Percentiles rank a stretch among this genome's conserved stretches.
Conservation (phyloP, 208 protist genomes). For the Crithidia fasciculata region DNA sequence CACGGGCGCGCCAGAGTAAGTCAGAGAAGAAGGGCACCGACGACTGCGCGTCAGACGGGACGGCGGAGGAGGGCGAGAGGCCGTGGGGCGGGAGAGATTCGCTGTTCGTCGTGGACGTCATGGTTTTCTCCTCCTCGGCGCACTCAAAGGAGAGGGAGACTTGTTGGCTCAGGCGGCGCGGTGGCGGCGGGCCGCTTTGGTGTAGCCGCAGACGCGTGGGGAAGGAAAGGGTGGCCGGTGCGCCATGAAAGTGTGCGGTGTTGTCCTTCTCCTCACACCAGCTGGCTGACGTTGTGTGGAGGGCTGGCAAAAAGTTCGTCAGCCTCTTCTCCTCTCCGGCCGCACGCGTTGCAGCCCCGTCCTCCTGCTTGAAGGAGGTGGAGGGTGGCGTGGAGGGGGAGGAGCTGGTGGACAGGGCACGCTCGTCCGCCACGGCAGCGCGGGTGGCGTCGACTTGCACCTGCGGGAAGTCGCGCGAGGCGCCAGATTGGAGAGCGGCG, state of each 20-base stretch:
- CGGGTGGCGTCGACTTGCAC: neutral
- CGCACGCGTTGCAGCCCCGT: too few relatives aligned
- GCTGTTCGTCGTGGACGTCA: neutral
- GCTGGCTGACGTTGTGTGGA: neutral
- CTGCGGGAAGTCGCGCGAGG: neutral
- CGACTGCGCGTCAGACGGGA: conserved; percentile 3
- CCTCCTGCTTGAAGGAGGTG: too few relatives aligned
- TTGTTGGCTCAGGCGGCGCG: conserved; percentile 8
- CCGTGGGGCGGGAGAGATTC: conserved; percentile 11
- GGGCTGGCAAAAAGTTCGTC: neutral
- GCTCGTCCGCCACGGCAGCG: neutral
- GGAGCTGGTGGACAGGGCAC: neutral
- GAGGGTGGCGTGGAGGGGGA: neutral
- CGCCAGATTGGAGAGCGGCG: neutral
- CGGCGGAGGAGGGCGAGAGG: conserved; percentile 12
- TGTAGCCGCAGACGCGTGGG: neutral
- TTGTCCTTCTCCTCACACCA: conserved; percentile 6
- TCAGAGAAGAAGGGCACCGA: neutral
- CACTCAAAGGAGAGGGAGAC: conserved; percentile 13
- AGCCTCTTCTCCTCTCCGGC: neutral
- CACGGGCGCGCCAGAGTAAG: neutral
- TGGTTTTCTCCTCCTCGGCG: conserved; percentile 8
- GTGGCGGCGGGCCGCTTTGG: neutral
- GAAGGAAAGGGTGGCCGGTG: neutral
- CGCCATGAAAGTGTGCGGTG: neutral